A percentile compares a stretch with the other conserved stretches of the same genome.
Conservation (phyloP, 1,139 yeast species). For the Candida sp. region DNA sequence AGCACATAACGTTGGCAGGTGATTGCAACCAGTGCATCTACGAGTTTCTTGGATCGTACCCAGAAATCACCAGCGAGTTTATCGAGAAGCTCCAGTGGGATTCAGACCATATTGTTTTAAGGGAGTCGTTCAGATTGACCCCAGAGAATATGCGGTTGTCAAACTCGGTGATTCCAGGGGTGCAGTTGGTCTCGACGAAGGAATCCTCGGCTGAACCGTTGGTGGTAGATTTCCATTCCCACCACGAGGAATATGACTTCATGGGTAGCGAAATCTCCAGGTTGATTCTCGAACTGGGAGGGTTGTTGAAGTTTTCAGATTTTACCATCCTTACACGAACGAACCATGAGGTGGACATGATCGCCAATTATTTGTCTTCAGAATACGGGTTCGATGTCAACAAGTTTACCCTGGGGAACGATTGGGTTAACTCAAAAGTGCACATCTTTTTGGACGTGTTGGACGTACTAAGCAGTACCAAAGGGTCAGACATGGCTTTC, state of each 20-base stretch:
- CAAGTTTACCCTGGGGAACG: slow-evolving; percentile 50
- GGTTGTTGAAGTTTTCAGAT: slow-evolving; percentile 50
- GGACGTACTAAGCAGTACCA: slow-evolving; percentile 36
- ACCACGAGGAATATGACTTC: slow-evolving; percentile 36
- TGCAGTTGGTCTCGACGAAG: slow-evolving; percentile 20
- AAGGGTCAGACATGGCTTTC: slow-evolving; percentile 39
- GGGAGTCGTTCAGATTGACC: slow-evolving; percentile 61
- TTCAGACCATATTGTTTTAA: slow-evolving; percentile 33
- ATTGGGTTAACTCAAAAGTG: slow-evolving; percentile 57
- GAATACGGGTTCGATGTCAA: slow-evolving; percentile 45
- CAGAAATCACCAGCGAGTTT: slow-evolving; percentile 29
- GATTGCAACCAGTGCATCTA: slow-evolving; percentile 78
- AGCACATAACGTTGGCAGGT: slow-evolving; percentile 71
- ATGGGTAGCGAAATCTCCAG: slow-evolving; percentile 7
- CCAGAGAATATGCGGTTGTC: slow-evolving; percentile 57
- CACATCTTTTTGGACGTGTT: slow-evolving; percentile 56
- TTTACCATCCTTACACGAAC: slow-evolving; percentile 59
- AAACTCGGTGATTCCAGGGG: slow-evolving; percentile 19
- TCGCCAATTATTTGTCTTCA: slow-evolving; percentile 40
- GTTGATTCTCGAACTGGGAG: slow-evolving; percentile 36
- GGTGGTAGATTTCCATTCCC: slow-evolving; percentile 25
- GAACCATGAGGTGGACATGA: slow-evolving; percentile 53
- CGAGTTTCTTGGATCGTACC: slow-evolving; percentile 62
- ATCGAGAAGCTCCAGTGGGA: slow-evolving; percentile 25
- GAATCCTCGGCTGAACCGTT: slow-evolving; percentile 35